A percentile compares a stretch with the other conserved stretches of the same genome.
Evolutionary conservation across 1,139 yeast genomes (phyloP).

Genomic region (Protomyces lactucae-debilis): DNA sequence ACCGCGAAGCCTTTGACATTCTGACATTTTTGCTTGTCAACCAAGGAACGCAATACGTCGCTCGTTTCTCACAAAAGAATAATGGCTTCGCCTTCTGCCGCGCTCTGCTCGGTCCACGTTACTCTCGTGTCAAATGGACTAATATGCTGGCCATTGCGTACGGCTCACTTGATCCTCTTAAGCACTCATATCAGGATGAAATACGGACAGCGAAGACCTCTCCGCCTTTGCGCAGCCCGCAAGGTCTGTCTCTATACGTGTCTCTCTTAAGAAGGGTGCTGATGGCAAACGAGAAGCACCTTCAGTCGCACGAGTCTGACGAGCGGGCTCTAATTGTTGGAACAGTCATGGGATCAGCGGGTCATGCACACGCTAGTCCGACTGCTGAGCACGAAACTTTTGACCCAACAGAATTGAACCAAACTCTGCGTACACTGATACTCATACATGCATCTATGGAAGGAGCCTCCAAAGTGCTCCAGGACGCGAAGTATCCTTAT

Average conservation of each 20-base stretch:
- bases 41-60: slow-evolving; percentile 48
- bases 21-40: slow-evolving; percentile 49
- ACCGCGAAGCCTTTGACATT: slow-evolving; percentile 47
- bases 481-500: not conserved
- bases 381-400: too few relatives aligned
- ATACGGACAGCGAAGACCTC: not conserved
- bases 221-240: not conserved
- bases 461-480: slow-evolving; percentile 26
- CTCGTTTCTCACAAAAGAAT: slow-evolving; percentile 46
- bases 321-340: not conserved
- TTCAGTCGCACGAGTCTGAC: not conserved
- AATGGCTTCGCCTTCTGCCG: slow-evolving; percentile 51
- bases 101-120: slow-evolving; percentile 48
- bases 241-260: not conserved
- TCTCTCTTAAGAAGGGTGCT: not conserved
- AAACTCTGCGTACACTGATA: too few relatives aligned
- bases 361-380: too few relatives aligned
- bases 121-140: slow-evolving; percentile 38
- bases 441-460: not conserved
- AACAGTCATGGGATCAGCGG: too few relatives aligned
- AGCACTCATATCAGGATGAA: not conserved
- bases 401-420: too few relatives aligned
- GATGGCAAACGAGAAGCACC: not conserved
- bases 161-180: slow-evolving; percentile 1
- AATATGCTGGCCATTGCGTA: slow-evolving; percentile 34